These are phyloP conservation scores for Wickerhamiella domercqiae DNA, from an alignment of 805 yeast species.

Conservation along the genomic window DNA sequence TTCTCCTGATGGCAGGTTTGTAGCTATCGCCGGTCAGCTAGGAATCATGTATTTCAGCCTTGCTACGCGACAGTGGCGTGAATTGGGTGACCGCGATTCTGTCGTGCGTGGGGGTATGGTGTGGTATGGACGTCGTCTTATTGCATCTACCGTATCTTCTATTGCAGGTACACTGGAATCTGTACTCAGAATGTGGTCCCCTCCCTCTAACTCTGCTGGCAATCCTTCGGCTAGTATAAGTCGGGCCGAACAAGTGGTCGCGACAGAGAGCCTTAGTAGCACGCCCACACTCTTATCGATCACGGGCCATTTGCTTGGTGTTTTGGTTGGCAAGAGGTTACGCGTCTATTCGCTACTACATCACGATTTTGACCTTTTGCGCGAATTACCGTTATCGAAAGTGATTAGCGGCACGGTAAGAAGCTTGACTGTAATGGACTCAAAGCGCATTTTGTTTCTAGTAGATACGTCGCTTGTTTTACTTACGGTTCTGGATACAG, in stretches of 20 bases:
- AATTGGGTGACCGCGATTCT: constrained; percentile 26
- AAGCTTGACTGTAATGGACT: constrained; percentile 17
- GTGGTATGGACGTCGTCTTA: constrained; percentile 25
- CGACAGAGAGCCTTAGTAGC: constrained; percentile 18
- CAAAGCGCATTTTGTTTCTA: constrained; percentile 19
- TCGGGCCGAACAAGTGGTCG: constrained; percentile 20
- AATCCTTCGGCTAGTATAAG: not conserved
- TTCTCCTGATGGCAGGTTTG: constrained; percentile 33
- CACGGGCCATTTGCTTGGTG: constrained; percentile 21
- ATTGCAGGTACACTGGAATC: constrained; percentile 19
- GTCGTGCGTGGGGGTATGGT: constrained; percentile 25
- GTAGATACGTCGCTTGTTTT: constrained; percentile 26
- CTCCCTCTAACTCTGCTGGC: constrained; percentile 17
- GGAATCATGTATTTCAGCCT: constrained; percentile 32
- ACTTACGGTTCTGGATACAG: constrained; percentile 8
- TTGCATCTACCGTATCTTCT: constrained; percentile 19
- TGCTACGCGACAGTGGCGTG: constrained; percentile 33
- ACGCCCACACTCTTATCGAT: constrained; percentile 22
- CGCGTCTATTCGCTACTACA: constrained; percentile 14
- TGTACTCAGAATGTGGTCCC: constrained; percentile 25
- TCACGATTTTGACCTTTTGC: constrained; percentile 18
- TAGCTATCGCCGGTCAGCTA: constrained; percentile 35
- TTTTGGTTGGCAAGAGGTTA: constrained; percentile 20
- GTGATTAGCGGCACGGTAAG: constrained; percentile 27
- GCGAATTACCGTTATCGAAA: constrained; percentile 24